Evolutionary conservation across 2,329 filamentous ascomycete genomes (phyloP).

Genomic region (Diaporthe sp.): DNA sequence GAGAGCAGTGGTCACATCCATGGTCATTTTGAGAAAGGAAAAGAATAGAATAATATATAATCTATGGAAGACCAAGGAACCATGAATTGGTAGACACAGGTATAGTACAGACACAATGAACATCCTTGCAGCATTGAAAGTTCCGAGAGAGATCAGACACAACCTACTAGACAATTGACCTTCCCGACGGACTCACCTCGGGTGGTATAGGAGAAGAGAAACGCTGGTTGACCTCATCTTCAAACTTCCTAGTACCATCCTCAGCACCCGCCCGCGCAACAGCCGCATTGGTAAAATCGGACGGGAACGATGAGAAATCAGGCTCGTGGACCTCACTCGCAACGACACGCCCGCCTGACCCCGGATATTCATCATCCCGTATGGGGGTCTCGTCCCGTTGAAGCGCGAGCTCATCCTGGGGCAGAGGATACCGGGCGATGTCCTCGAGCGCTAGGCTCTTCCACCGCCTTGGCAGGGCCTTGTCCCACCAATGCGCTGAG

Average conservation of each 20-base stretch:
- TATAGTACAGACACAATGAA: neutral
- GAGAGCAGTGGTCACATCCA: neutral
- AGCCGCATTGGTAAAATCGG: neutral
- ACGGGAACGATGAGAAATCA: neutral
- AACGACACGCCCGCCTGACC: neutral
- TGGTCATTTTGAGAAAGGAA: too few relatives aligned
- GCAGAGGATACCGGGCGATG: slow-evolving; percentile 21
- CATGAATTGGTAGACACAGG: neutral
- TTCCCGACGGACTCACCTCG: neutral
- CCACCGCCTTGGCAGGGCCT: neutral
- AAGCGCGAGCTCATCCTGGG: slow-evolving; percentile 8
- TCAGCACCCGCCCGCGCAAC: neutral
- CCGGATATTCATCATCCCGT: neutral
- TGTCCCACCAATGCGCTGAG: neutral
- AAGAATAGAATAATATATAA: too few relatives aligned
- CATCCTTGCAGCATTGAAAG: too few relatives aligned
- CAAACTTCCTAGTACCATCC: neutral
- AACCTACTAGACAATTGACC: neutral
- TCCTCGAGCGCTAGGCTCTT: slow-evolving; percentile 29
- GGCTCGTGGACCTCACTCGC: neutral
- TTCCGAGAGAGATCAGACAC: neutral
- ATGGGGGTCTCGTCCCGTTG: slow-evolving; percentile 2
- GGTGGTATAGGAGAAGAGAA: slow-evolving; percentile 1
- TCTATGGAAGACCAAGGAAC: neutral
- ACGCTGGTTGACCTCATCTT: neutral